Evolutionary conservation across 164 flowering plant species (phyloP).

Genomic region (Piper betle): DNA sequence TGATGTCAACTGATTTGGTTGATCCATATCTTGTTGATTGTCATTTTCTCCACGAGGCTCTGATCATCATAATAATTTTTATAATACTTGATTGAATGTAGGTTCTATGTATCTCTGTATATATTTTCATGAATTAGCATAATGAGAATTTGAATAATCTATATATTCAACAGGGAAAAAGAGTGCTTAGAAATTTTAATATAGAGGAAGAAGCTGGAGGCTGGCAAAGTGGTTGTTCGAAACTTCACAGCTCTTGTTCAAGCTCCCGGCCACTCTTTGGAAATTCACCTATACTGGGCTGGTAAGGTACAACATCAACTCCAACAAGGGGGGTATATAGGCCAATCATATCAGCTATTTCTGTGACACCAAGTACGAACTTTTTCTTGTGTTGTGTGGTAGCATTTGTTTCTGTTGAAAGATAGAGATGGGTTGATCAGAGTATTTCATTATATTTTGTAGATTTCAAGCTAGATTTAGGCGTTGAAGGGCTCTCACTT

Average conservation of each 20-base stretch:
- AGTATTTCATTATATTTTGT: conserved; percentile 6
- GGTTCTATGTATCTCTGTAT: too few relatives aligned
- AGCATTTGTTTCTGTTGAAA: neutral
- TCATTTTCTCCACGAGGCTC: too few relatives aligned
- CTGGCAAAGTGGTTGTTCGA: conserved; percentile 20
- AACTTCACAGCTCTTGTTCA: conserved; percentile 26
- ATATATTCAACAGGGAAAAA: conserved; percentile 20
- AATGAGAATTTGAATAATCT: neutral
- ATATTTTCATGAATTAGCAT: neutral
- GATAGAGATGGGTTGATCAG: neutral
- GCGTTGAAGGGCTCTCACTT: conserved; percentile 29
- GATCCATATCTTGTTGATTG: too few relatives aligned
- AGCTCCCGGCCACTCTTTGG: conserved; percentile 43
- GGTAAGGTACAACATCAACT: conserved; percentile 70
- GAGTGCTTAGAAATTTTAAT: conserved; percentile 34
- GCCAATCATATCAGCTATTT: conserved; percentile 77
- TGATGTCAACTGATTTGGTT: too few relatives aligned
- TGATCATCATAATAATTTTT: too few relatives aligned
- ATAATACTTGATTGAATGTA: too few relatives aligned
- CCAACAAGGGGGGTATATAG: conserved; percentile 66
- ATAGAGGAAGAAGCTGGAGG: conserved; percentile 53
- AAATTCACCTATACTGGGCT: conserved; percentile 68
- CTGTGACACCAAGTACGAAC: conserved; percentile 66
- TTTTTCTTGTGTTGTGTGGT: neutral
- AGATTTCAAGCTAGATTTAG: conserved; percentile 41